Evolutionary conservation across 495 filamentous ascomycete species (phyloP).

Genomic region (Xylaria telfairii): DNA sequence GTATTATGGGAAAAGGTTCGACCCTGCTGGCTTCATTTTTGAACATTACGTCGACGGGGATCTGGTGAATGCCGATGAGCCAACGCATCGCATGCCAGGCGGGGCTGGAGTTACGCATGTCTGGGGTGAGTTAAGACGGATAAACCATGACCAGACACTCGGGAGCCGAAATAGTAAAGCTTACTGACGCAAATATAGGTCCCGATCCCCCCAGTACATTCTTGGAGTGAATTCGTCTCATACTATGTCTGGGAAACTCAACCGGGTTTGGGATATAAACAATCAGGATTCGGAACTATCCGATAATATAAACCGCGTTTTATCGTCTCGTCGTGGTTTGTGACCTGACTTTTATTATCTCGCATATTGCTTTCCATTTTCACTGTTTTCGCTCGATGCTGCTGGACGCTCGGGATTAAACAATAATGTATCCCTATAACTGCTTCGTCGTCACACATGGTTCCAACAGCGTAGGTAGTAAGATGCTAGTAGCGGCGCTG

Average conservation of each 20-base stretch:
- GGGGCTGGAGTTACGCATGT: slow-evolving; percentile 54
- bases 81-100: slow-evolving; percentile 51
- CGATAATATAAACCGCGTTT: not conserved
- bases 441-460: not conserved
- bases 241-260: not conserved
- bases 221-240: slow-evolving; percentile 10
- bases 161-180: not conserved
- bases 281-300: not conserved
- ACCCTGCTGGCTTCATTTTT: slow-evolving; percentile 65
- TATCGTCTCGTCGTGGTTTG: not conserved
- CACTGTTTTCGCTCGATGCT: not conserved
- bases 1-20: slow-evolving; percentile 51
- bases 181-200: slow-evolving; percentile 27
- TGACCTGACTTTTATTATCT: not conserved
- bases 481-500: not conserved
- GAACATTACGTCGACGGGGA: slow-evolving; percentile 77
- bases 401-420: not conserved
- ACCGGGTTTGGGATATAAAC: not conserved
- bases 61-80: slow-evolving; percentile 66
- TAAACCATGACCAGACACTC: not conserved
- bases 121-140: slow-evolving; percentile 50
- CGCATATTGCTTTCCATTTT: not conserved
- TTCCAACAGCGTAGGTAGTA: not conserved
- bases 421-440: not conserved
- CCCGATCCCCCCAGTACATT: slow-evolving; percentile 35